Evolutionary conservation across 495 filamentous ascomycete species (phyloP).

Genomic region (Penicillium egyptiacum): DNA sequence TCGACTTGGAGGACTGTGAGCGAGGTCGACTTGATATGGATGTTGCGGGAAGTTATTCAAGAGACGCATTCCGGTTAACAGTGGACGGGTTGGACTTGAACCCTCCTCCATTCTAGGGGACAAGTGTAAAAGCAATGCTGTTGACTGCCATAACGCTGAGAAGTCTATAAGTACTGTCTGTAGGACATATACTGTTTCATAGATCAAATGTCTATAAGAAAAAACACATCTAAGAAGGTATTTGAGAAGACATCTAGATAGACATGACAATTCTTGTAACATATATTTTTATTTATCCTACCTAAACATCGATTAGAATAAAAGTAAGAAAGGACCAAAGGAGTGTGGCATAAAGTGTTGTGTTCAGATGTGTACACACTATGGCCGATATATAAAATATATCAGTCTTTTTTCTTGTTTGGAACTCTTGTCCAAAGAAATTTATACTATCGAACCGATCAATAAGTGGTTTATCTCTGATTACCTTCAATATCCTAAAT

Average conservation of each 20-base stretch:
- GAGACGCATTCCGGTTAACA: slow-evolving; percentile 75
- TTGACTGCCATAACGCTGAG: background rate
- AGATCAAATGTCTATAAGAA: too few species aligned
- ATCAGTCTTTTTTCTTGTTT: background rate
- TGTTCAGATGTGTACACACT: background rate
- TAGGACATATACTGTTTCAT: too few species aligned
- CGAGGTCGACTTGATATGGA: slow-evolving; percentile 64
- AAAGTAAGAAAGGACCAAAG: background rate
- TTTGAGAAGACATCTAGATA: too few species aligned
- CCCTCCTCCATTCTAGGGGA: slow-evolving; percentile 50
- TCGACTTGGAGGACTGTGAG: slow-evolving; percentile 65
- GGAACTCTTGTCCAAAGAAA: background rate
- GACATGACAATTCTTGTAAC: too few species aligned
- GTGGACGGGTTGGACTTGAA: slow-evolving; percentile 74
- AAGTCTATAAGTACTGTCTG: background rate
- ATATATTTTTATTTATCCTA: too few species aligned
- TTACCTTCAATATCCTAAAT: background rate
- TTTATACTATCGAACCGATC: background rate
- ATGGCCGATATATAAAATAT: background rate
- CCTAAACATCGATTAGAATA: too few species aligned
- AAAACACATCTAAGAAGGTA: too few species aligned
- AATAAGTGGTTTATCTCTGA: background rate
- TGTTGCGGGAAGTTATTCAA: slow-evolving; percentile 78
- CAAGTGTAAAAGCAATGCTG: background rate
- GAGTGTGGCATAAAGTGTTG: background rate